These are phyloP conservation scores for Aspergillus intermedius DNA, from an alignment of 2,329 filamentous ascomycete species.

Conservation along the genomic window DNA sequence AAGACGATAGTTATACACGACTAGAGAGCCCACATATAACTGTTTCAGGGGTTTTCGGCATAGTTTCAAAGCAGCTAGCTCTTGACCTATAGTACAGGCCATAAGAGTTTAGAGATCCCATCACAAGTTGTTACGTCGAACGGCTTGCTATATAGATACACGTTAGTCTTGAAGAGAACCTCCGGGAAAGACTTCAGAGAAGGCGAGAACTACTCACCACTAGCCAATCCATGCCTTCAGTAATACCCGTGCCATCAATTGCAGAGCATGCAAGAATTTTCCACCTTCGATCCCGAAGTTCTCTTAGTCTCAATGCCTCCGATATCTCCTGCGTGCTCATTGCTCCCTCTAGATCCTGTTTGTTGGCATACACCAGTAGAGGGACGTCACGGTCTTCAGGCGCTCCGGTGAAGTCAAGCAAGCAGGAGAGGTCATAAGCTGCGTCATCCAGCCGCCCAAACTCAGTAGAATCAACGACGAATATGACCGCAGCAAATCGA, in stretches of 20 bases:
- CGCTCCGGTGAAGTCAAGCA: constrained; percentile 77
- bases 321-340: constrained; percentile 94
- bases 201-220: constrained; percentile 52
- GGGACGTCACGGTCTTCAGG: constrained; percentile 74
- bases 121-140: background rate
- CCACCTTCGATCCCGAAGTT: constrained; percentile 90
- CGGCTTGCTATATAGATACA: background rate
- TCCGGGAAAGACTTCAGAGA: background rate
- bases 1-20: too few species aligned
- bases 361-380: constrained; percentile 88
- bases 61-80: too few species aligned
- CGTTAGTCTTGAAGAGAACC: background rate
- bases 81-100: too few species aligned
- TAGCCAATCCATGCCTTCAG: constrained; percentile 95
- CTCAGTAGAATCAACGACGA: constrained; percentile 92
- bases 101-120: background rate
- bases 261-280: constrained; percentile 93
- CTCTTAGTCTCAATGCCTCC: constrained; percentile 75
- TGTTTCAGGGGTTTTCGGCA: too few species aligned
- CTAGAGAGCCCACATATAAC: too few species aligned
- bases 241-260: constrained; percentile 82
- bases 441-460: constrained; percentile 85
- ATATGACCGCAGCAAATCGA: constrained; percentile 92
- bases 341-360: constrained; percentile 90
- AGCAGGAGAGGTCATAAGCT: constrained; percentile 77